phyloP scores from a whole-genome alignment of 2,329 filamentous ascomycete genomes.

The Nigrospora sphaerica region DNA sequence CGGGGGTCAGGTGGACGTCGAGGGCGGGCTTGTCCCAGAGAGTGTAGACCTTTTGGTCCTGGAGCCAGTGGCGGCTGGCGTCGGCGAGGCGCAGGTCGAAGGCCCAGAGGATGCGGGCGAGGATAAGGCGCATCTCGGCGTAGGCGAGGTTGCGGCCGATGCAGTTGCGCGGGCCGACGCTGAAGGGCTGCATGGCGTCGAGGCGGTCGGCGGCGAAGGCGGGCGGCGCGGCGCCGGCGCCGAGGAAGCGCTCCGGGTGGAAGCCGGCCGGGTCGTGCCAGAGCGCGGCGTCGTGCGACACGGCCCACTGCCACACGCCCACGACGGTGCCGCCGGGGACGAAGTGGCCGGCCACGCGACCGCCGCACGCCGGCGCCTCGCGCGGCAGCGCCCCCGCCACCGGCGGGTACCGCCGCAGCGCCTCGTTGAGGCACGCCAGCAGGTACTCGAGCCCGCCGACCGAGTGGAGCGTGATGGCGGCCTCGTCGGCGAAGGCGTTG shows the following conservation, averaged over 20 bases:
- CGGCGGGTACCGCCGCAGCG: constrained; percentile 33
- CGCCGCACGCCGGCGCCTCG: constrained; percentile 16
- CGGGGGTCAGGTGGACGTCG: constrained; percentile 17
- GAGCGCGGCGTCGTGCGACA: constrained; percentile 24
- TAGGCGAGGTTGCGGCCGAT: constrained; percentile 32
- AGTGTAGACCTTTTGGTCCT: constrained; percentile 19
- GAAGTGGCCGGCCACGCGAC: constrained; percentile 13
- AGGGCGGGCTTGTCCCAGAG: constrained; percentile 21
- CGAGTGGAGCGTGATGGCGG: constrained; percentile 29
- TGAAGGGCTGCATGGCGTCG: constrained; percentile 28
- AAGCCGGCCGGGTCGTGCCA: constrained; percentile 30
- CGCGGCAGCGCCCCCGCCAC: constrained; percentile 16
- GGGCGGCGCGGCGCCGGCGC: constrained; percentile 4
- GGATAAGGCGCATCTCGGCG: constrained; percentile 28
- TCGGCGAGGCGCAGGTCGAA: constrained; percentile 24
- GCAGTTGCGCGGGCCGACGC: constrained; percentile 30
- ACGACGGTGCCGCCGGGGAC: constrained; percentile 25
- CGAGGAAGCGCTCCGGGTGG: constrained; percentile 32
- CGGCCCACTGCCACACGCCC: constrained; percentile 27
- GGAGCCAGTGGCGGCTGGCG: constrained; percentile 16
- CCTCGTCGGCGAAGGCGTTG: constrained; percentile 24
- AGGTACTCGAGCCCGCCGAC: constrained; percentile 29
- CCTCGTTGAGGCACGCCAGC: constrained; percentile 33
- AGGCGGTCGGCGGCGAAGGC: constrained; percentile 23
- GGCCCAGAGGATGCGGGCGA: constrained; percentile 26